Conservation (phyloP, 1,139 yeast genomes). For the Yamadazyma pseudoaaseri region DNA sequence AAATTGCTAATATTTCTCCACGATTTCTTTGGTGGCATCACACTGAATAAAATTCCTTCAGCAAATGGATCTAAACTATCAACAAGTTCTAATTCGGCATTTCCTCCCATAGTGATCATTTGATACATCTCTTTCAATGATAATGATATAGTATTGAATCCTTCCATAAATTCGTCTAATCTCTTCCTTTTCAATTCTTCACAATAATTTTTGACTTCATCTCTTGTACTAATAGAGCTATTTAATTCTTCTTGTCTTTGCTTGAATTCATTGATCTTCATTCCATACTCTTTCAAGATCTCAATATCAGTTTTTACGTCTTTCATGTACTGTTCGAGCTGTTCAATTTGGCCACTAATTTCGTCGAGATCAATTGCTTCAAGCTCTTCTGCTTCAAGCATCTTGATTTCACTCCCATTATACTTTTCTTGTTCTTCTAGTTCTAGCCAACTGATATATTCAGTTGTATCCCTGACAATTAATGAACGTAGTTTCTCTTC, state of each 20-base stretch:
- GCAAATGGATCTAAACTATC: constrained; percentile 98
- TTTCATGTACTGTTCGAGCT: constrained; percentile 56
- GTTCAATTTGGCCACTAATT: constrained; percentile 52
- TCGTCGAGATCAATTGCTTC: constrained; percentile 47
- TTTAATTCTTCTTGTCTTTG: constrained; percentile 66
- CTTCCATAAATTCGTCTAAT: constrained; percentile 88
- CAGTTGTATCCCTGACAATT: constrained; percentile 52
- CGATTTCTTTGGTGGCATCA: constrained; percentile 98
- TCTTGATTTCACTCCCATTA: constrained; percentile 37
- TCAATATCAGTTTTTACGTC: constrained; percentile 69
- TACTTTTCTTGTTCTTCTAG: constrained; percentile 35
- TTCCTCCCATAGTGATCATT: constrained; percentile 99
- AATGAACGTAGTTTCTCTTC: constrained; percentile 38
- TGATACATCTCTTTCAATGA: constrained; percentile 96
- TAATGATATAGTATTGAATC: constrained; percentile 82
- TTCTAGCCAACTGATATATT: constrained; percentile 50
- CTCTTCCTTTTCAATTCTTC: constrained; percentile 75
- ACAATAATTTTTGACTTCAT: constrained; percentile 57
- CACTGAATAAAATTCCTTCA: constrained; percentile 94
- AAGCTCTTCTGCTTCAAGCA: constrained; percentile 54
- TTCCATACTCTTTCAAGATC: constrained; percentile 73
- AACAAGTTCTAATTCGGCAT: constrained; percentile 93
- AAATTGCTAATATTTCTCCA: constrained; percentile 95
- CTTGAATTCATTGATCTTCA: constrained; percentile 62
- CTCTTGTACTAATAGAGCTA: constrained; percentile 65